Evolutionary conservation across 1,284 basidiomycete genomes (phyloP).

Genomic region (Pseudozyma hubeiensis): DNA sequence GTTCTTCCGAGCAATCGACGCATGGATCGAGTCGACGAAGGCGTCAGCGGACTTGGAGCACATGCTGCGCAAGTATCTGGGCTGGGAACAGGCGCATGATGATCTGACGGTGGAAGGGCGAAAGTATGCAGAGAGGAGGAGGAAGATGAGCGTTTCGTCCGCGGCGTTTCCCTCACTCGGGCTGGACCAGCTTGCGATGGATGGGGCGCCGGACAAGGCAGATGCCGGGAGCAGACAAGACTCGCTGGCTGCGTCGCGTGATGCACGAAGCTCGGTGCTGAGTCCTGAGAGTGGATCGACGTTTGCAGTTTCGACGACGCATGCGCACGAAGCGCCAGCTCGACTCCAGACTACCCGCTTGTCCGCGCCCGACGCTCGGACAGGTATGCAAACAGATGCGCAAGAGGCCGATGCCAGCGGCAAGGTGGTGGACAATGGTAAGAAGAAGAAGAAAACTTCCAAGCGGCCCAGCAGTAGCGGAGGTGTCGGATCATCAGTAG

Average conservation of each 20-base stretch:
- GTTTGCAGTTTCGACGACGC: conserved; percentile 20
- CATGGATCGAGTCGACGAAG: conserved; percentile 28
- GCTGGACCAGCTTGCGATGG: conserved; percentile 15
- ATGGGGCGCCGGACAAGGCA: not conserved
- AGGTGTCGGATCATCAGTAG: conserved; percentile 1
- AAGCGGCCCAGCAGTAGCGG: conserved; percentile 34
- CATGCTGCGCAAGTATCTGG: conserved; percentile 41
- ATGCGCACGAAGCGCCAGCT: conserved; percentile 41
- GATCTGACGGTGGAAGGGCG: conserved; percentile 53
- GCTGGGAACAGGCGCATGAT: conserved; percentile 46
- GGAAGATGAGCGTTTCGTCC: conserved; percentile 43
- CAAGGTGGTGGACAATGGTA: conserved; percentile 9
- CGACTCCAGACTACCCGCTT: conserved; percentile 35
- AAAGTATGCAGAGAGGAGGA: conserved; percentile 45
- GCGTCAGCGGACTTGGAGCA: conserved; percentile 35
- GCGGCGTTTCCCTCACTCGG: conserved; percentile 13
- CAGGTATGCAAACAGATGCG: not conserved
- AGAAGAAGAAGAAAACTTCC: conserved; percentile 18
- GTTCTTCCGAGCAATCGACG: conserved; percentile 46
- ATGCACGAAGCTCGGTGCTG: not conserved
- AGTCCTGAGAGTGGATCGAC: conserved; percentile 2
- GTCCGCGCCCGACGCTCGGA: conserved; percentile 13
- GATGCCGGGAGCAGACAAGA: not conserved
- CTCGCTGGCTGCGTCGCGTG: not conserved
- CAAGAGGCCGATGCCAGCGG: not conserved